Evolutionary conservation across 2,329 filamentous ascomycete species (phyloP).

Genomic region (Neonectria faginata): DNA sequence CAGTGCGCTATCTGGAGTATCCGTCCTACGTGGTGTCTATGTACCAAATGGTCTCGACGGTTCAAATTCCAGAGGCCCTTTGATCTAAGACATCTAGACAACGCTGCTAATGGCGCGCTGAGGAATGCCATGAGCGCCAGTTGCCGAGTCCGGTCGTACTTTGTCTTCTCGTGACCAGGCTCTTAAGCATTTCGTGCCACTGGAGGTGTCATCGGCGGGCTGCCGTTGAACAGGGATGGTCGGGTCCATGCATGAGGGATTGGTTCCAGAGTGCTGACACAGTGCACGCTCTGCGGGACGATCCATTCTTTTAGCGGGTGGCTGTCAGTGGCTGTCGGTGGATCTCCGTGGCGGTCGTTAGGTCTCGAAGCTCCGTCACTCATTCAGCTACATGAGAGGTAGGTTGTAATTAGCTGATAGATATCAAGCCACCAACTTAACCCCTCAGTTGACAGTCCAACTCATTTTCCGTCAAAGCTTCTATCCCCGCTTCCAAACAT

Average conservation of each 20-base stretch:
- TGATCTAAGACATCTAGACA: not conserved
- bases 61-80: not conserved
- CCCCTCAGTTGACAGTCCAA: not conserved
- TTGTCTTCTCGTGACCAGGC: not conserved
- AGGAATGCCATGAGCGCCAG: conserved; percentile 1
- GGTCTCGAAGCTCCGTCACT: not conserved
- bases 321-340: conserved; percentile 7
- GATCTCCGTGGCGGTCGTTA: conserved; percentile 8
- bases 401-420: not conserved
- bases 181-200: not conserved
- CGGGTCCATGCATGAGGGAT: not conserved
- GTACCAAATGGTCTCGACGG: not conserved
- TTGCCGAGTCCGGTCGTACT: not conserved
- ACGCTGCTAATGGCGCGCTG: not conserved
- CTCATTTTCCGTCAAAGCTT: not conserved
- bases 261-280: not conserved
- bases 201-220: not conserved
- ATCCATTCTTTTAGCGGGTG: not conserved
- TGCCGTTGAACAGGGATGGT: not conserved
- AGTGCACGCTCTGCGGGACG: not conserved
- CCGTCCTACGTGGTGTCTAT: not conserved
- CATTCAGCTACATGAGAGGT: not conserved
- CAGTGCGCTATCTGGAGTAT: too few species aligned
- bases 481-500: not conserved
- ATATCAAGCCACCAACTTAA: not conserved